Evolutionary conservation across 306 rosid species (phyloP), one percentile per base, ranked within the genome.

Genomic region (Castanea sativa): DNA sequence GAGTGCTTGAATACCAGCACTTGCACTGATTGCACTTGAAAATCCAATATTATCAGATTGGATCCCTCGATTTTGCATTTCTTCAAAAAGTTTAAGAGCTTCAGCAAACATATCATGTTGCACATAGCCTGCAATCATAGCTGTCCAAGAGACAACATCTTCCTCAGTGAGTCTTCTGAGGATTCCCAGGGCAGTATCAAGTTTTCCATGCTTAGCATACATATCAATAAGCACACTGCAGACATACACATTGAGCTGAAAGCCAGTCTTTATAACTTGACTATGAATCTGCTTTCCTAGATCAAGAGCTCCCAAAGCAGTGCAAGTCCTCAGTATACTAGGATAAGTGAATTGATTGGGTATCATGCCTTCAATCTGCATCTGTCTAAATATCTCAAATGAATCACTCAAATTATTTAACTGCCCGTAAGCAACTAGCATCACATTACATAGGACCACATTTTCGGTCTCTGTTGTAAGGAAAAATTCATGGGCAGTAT

Each of bases 321-420:
- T 83, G 80, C 98, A 94, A 67, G 94, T 94, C 85, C 84, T 92
- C 86, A 92, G 82, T 77, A 94, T 88, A 85, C 97, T 90, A 21
- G 97, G 97, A 77, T 94, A 94, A 56, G 94, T 94, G 82, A 88
- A 94, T 71, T 94, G 92, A 81, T 94, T 90, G 58, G 98, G 98
- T 73, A 83, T 72, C 76, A 92, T 85, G 75, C 98, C 97, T 75
- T 89, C 89, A 53, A 92, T 84, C 80, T 80, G 90, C 97, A 92
- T 91, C 85, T 88, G 91, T 59, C 88, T 85, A 81, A 90, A 92
- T 75, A 94, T 87, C 64, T 78, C 79, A 73, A 88, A 81, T 4
- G 97, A 94, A 60, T 92, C 85, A 6, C 73, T n/a, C 6, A 94
- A 80, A 82, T 91, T 80, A 77, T 86, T 90, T 71, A 81, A 77